Evolutionary conservation across 2,329 filamentous ascomycete species (phyloP), one percentile per base, ranked within the genome.

Genomic region (Lasiodiplodia theobromae): DNA sequence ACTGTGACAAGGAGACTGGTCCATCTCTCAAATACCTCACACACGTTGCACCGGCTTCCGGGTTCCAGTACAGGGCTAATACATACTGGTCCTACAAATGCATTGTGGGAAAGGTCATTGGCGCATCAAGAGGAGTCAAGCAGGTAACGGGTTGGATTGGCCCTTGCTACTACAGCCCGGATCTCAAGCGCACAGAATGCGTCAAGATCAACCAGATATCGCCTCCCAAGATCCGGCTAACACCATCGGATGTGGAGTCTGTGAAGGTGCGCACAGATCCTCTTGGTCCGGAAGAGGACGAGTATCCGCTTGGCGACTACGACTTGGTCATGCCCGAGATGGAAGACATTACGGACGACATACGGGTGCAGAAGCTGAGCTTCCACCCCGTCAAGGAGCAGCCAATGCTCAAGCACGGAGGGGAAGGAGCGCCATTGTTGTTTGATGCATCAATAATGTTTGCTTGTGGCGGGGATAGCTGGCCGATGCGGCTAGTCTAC

Each of bases 21-120:
- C 87, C 90, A 70, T 82, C 88, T 8, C 85, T 93, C 18, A 88
- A 89, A 12, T 84, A 90, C 40, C 84, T 94, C 10, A 90, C 88
- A 1, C 89, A 92, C 73, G 84, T 90, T 72, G 86, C 90, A 69
- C 89, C 90, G 0, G 84, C 89, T 72, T 89, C 89, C 71, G 91
- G 91, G 18, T 93, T 94, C 74, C 91, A 94, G 79, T 93, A 93
- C 76, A 89, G 89, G 69, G 89, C 88, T 68, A 90, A 91, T 75
- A 93, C 91, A 1, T 94, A 93, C 82, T 94, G 91, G 91, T 88
- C 90, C 3, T 86, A 88, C 14, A 83, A 86, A 23, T 91, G 86
- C 72, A 91, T 93, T 68, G 89, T 94, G 2, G 91, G 91, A 47
- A 93, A 92, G 75, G 91, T 94, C 2, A 82, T 94, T 8, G 82